Evolutionary conservation across 108 stramenopile species (phyloP).

Genomic region (Pseudonitzschia pungens): DNA sequence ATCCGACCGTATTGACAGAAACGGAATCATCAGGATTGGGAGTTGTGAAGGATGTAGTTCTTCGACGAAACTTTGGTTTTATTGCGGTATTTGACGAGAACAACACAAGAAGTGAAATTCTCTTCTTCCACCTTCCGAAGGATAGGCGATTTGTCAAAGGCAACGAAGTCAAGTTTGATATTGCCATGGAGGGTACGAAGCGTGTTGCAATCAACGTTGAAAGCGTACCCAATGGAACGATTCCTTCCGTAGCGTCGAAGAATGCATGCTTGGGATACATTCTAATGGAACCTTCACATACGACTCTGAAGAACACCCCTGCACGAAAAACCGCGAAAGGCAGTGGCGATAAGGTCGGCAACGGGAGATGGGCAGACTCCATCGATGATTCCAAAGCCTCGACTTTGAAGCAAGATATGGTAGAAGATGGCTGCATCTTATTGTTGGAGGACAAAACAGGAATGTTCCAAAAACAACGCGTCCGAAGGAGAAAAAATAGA

Average conservation of each 20-base stretch:
- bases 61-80: slow-evolving; percentile 72
- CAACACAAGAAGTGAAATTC: slow-evolving; percentile 53
- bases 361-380: slow-evolving; percentile 54
- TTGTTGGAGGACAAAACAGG: slow-evolving; percentile 64
- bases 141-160: slow-evolving; percentile 51
- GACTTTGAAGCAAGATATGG: slow-evolving; percentile 23
- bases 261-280: slow-evolving; percentile 66
- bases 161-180: slow-evolving; percentile 75
- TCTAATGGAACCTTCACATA: slow-evolving; percentile 77
- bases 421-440: slow-evolving; percentile 64
- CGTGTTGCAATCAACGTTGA: slow-evolving; percentile 55
- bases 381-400: slow-evolving; percentile 31
- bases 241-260: slow-evolving; percentile 48
- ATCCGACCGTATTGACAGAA: background rate
- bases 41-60: slow-evolving; percentile 68
- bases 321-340: slow-evolving; percentile 23
- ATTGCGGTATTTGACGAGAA: slow-evolving; percentile 69
- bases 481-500: slow-evolving; percentile 19
- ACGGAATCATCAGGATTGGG: slow-evolving; percentile 46
- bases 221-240: slow-evolving; percentile 58
- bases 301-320: slow-evolving; percentile 46
- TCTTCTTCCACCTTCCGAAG: slow-evolving; percentile 61
- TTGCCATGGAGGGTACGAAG: slow-evolving; percentile 60
- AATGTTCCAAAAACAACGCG: slow-evolving; percentile 41
- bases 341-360: slow-evolving; percentile 5